Conservation (phyloP, 2,329 filamentous ascomycete genomes). For the Albifimbria verrucaria region DNA sequence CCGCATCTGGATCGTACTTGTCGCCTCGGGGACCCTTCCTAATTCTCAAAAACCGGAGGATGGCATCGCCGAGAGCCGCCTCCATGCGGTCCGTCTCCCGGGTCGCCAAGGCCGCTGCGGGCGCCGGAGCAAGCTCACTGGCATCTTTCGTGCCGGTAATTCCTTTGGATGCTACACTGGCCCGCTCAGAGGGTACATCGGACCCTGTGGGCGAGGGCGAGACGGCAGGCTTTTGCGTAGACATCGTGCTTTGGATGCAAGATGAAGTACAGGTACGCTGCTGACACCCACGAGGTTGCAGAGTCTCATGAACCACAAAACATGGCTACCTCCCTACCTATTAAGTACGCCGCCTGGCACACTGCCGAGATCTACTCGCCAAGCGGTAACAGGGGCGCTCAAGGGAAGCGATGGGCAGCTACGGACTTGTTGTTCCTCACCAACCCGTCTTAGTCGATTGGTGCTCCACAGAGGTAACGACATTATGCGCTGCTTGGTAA, state of each 20-base stretch:
- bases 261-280: background rate
- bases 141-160: background rate
- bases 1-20: slow-evolving; percentile 25
- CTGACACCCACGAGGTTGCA: background rate
- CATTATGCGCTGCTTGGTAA: background rate
- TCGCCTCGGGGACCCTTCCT: slow-evolving; percentile 24
- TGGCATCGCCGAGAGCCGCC: slow-evolving; percentile 25
- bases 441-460: background rate
- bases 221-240: background rate
- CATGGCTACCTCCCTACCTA: background rate
- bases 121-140: background rate
- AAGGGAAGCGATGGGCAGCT: background rate
- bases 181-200: background rate
- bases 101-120: slow-evolving; percentile 18
- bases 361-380: background rate
- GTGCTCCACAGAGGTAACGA: background rate
- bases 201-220: background rate
- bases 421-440: background rate
- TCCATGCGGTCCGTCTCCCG: slow-evolving; percentile 25
- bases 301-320: background rate
- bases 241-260: background rate
- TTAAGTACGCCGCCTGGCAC: background rate
- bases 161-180: background rate
- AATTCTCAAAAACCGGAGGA: slow-evolving; percentile 28
- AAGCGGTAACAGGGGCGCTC: background rate